phyloP scores from a whole-genome alignment of 2,329 filamentous ascomycete genomes.

The Penicillium decumbens region DNA sequence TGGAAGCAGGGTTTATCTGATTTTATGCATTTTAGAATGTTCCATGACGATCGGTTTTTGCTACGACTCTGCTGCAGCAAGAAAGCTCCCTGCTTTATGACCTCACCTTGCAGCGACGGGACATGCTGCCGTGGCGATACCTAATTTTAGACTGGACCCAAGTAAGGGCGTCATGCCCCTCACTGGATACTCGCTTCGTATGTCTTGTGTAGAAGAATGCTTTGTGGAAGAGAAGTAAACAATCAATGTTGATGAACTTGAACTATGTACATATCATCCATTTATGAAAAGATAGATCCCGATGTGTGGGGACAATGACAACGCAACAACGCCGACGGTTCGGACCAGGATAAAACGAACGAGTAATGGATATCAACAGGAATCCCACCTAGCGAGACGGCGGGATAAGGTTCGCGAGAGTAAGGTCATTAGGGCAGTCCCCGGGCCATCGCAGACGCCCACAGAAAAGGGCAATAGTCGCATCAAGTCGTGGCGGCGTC shows the following conservation, averaged over 20 bases:
- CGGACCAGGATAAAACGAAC: slow-evolving; percentile 1
- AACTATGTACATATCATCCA: slow-evolving; percentile 17
- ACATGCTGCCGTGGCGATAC: neutral
- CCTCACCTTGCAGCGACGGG: neutral
- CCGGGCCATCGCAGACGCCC: slow-evolving; percentile 3
- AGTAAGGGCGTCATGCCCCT: neutral
- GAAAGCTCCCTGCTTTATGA: neutral
- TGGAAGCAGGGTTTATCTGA: too few relatives aligned
- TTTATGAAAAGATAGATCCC: slow-evolving; percentile 3
- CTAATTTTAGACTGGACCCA: neutral
- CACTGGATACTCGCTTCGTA: neutral
- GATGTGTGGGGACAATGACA: slow-evolving; percentile 1
- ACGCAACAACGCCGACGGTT: slow-evolving; percentile 5
- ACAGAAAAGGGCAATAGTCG: neutral
- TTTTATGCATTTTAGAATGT: too few relatives aligned
- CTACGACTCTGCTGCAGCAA: neutral
- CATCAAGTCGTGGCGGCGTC: slow-evolving; percentile 3
- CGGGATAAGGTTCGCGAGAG: neutral
- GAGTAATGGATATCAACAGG: slow-evolving; percentile 9
- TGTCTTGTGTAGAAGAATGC: too few relatives aligned
- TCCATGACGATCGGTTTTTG: neutral
- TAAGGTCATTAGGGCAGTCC: slow-evolving; percentile 3
- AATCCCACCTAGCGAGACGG: slow-evolving; percentile 2
- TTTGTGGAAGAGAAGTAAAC: neutral
- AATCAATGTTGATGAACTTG: neutral